These are phyloP conservation scores for Phytopythium helicoides DNA, from an alignment of 352 stramenopile genomes.

Conservation along the genomic window DNA sequence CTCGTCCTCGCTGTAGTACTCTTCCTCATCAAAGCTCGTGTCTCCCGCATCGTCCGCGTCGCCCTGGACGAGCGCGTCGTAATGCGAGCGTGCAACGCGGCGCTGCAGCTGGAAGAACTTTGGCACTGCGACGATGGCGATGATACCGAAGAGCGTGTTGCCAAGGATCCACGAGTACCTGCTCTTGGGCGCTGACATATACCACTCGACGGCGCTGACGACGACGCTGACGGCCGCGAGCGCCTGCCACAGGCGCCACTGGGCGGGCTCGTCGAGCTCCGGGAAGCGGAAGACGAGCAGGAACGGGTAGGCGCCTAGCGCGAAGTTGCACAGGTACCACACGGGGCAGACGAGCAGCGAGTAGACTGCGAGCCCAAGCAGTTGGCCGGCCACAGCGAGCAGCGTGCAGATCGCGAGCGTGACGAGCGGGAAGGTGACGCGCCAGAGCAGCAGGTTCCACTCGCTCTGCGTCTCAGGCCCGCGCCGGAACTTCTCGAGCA, in stretches of 20 bases:
- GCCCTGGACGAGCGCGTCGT: constrained; percentile 31
- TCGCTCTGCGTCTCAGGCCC: constrained; percentile 74
- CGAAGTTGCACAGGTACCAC: constrained; percentile 80
- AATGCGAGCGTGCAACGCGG: constrained; percentile 45
- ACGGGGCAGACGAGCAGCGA: constrained; percentile 64
- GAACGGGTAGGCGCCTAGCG: constrained; percentile 72
- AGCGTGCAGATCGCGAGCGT: constrained; percentile 74
- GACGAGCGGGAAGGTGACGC: constrained; percentile 76
- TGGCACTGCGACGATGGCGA: constrained; percentile 60
- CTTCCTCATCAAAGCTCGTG: constrained; percentile 5
- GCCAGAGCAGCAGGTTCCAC: constrained; percentile 81
- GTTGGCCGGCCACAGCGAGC: constrained; percentile 54
- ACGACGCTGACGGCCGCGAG: constrained; percentile 41
- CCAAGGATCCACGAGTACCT: constrained; percentile 70
- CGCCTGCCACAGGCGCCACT: constrained; percentile 44
- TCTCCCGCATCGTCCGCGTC: constrained; percentile 18
- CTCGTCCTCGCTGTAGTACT: constrained; percentile 14
- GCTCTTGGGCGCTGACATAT: constrained; percentile 49
- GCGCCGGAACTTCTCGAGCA: constrained; percentile 72
- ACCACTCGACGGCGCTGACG: constrained; percentile 71
- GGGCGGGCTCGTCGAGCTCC: constrained; percentile 23
- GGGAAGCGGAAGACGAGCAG: constrained; percentile 72
- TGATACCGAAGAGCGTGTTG: constrained; percentile 77
- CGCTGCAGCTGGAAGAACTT: constrained; percentile 68
- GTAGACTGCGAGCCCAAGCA: constrained; percentile 60